Evolutionary conservation across 306 rosid species (phyloP).

Genomic region (Pyrus betulifolia): DNA sequence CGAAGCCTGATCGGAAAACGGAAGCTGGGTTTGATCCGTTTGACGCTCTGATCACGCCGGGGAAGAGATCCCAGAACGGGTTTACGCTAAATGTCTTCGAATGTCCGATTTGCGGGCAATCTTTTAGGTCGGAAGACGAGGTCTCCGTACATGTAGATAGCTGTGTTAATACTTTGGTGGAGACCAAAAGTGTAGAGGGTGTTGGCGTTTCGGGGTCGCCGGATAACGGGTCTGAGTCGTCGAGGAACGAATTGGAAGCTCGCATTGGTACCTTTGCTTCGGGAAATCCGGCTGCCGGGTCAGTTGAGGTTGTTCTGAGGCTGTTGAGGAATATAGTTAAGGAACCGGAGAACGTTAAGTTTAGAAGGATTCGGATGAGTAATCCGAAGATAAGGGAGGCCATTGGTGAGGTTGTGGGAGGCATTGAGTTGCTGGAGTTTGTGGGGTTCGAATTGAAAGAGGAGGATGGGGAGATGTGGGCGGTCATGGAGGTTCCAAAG

Average conservation of each 20-base stretch:
- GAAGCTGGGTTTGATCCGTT: constrained; percentile 69
- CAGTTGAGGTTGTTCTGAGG: constrained; percentile 62
- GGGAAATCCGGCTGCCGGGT: constrained; percentile 56
- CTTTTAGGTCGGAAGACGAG: constrained; percentile 70
- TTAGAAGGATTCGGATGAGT: constrained; percentile 69
- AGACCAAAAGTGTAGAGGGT: background rate
- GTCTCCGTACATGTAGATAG: constrained; percentile 67
- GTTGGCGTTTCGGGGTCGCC: constrained; percentile 12
- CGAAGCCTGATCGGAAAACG: constrained; percentile 29
- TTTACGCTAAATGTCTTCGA: constrained; percentile 47
- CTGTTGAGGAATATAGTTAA: constrained; percentile 58
- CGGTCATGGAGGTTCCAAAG: constrained; percentile 56
- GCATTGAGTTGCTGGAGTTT: constrained; percentile 67
- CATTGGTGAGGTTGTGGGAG: constrained; percentile 61
- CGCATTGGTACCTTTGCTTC: constrained; percentile 49
- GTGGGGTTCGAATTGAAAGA: constrained; percentile 63
- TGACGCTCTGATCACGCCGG: constrained; percentile 66
- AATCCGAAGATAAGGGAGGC: constrained; percentile 84
- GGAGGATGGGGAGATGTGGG: constrained; percentile 91
- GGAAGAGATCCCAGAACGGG: constrained; percentile 65
- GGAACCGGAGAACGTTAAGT: constrained; percentile 84
- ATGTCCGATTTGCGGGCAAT: constrained; percentile 69
- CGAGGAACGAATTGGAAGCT: constrained; percentile 42
- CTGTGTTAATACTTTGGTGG: constrained; percentile 34
- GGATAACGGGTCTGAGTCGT: constrained; percentile 16